These are phyloP conservation scores for Jaenimonas drosophilae DNA, from an alignment of 208 protist genomes.

Conservation along the genomic window DNA sequence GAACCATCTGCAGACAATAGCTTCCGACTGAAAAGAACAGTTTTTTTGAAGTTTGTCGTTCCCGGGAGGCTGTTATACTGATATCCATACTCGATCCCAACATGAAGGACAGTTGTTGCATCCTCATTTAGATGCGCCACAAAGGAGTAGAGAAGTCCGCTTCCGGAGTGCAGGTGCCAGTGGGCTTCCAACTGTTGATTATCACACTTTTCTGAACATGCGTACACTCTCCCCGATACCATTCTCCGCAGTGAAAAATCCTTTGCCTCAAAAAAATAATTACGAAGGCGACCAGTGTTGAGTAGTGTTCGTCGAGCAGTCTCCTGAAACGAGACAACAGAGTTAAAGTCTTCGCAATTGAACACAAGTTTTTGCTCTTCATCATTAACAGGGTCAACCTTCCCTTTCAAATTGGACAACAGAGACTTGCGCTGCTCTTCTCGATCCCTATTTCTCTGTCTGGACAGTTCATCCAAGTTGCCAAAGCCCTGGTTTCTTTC, in stretches of 20 bases:
- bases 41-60: conserved; percentile 59
- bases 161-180: conserved; percentile 70
- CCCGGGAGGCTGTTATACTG: conserved; percentile 84
- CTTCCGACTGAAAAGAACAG: conserved; percentile 62
- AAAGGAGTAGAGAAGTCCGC: conserved; percentile 63
- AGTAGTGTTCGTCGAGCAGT: conserved; percentile 49
- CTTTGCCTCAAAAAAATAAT: conserved; percentile 67
- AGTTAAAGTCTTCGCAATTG: conserved; percentile 26
- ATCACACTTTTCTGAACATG: conserved; percentile 56
- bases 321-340: conserved; percentile 21
- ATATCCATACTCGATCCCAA: conserved; percentile 73
- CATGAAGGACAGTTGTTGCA: conserved; percentile 37
- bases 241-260: conserved; percentile 55
- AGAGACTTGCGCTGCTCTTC: conserved; percentile 12
- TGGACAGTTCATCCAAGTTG: no score
- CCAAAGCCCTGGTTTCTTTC: no score
- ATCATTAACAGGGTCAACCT: no score
- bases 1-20: conserved; percentile 22
- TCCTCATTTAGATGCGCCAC: conserved; percentile 63
- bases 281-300: conserved; percentile 62
- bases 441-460: no score
- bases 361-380: no score
- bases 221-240: conserved; percentile 58
- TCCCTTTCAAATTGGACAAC: no score
- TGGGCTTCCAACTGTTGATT: conserved; percentile 61